phyloP scores from a whole-genome alignment of 768 basidiomycete genomes.

The Rhodosporidiobolus odoratus region DNA sequence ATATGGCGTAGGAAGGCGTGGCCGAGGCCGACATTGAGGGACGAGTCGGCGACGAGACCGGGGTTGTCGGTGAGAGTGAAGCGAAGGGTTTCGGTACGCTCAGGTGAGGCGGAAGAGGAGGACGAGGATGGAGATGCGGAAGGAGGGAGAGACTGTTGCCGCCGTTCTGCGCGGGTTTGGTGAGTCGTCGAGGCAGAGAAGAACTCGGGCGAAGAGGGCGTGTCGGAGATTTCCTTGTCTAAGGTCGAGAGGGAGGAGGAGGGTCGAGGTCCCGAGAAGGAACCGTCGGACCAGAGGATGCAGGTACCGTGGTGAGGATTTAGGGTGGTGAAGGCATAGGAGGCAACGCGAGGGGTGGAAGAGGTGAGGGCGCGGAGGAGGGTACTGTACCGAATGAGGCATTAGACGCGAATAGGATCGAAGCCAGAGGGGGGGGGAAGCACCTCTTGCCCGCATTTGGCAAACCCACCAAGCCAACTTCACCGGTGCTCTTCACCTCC shows the following conservation, averaged over 20 bases:
- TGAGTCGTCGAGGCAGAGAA: conserved; percentile 19
- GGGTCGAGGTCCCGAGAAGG: conserved; percentile 42
- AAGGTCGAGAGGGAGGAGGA: conserved; percentile 49
- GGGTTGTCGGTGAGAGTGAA: conserved; percentile 98
- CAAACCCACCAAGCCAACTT: conserved; percentile 92
- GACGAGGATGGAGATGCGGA: neutral
- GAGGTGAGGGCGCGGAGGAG: conserved; percentile 82
- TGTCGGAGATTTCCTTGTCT: conserved; percentile 41
- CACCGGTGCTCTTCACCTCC: conserved; percentile 88
- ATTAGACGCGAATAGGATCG: neutral
- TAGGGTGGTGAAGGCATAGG: conserved; percentile 90
- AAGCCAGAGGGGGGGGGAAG: neutral
- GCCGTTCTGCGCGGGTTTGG: conserved; percentile 10
- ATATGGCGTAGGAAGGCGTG: conserved; percentile 90
- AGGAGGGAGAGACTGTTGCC: neutral
- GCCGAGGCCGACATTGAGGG: conserved; percentile 84
- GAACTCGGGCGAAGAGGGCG: conserved; percentile 9
- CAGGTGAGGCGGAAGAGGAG: neutral
- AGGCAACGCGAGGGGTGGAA: conserved; percentile 76
- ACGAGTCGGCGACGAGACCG: conserved; percentile 76
- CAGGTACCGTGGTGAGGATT: conserved; percentile 92
- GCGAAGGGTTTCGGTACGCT: conserved; percentile 60
- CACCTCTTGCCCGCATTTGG: conserved; percentile 71
- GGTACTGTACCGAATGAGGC: conserved; percentile 64
- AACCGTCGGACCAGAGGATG: conserved; percentile 36